A percentile compares a stretch with the other conserved stretches of the same genome.
Evolutionary conservation across 2,329 filamentous ascomycete species (phyloP).

Genomic region (Aspergillus fumigatiaffinis): DNA sequence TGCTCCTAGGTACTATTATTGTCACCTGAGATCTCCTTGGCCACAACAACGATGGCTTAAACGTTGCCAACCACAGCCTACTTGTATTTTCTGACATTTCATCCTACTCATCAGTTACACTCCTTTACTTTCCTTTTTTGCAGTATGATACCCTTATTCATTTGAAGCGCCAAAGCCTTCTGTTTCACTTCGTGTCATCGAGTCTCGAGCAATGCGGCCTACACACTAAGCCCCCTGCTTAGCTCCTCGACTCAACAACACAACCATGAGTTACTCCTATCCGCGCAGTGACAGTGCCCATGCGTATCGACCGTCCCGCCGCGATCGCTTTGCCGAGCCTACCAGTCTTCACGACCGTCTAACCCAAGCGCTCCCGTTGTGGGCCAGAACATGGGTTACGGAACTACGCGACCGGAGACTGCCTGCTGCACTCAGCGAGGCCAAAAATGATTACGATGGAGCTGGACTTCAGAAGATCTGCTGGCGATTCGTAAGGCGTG

Average conservation of each 20-base stretch:
- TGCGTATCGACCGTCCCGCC: slow-evolving; percentile 23
- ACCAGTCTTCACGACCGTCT: slow-evolving; percentile 10
- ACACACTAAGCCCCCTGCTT: slow-evolving; percentile 10
- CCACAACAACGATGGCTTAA: background rate
- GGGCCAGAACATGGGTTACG: slow-evolving; percentile 20
- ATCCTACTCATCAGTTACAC: background rate
- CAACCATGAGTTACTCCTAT: slow-evolving; percentile 35
- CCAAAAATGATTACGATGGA: slow-evolving; percentile 7
- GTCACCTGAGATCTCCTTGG: background rate
- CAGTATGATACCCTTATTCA: background rate
- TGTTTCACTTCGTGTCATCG: slow-evolving; percentile 1
- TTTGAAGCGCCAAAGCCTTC: background rate
- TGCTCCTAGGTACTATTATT: background rate
- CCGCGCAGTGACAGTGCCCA: slow-evolving; percentile 21
- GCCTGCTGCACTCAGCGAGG: background rate
- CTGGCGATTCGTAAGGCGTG: slow-evolving; percentile 9
- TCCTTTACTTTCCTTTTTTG: background rate
- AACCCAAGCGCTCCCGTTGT: slow-evolving; percentile 17
- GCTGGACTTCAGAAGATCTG: slow-evolving; percentile 15
- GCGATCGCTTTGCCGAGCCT: slow-evolving; percentile 9
- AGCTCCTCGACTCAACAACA: slow-evolving; percentile 10
- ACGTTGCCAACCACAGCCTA: background rate
- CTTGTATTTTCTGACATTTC: background rate
- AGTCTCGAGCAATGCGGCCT: slow-evolving; percentile 17
- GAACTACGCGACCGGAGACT: slow-evolving; percentile 8